Percentiles rank a stretch among this genome's conserved stretches.
phyloP scores from a whole-genome alignment of 2,329 filamentous ascomycete genomes.

The Aspergillus aculeatinus region DNA sequence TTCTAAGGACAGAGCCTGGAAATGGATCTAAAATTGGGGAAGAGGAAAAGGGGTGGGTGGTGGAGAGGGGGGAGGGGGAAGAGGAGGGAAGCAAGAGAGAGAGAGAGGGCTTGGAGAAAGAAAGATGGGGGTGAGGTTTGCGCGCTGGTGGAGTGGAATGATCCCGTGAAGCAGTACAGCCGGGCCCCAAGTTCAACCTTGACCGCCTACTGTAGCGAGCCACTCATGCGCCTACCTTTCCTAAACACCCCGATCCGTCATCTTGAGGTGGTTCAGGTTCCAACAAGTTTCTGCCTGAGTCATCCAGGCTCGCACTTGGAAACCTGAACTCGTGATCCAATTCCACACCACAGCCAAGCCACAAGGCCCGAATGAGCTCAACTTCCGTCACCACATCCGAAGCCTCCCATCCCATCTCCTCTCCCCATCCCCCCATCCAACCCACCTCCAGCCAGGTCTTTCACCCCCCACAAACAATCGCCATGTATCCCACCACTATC shows the following conservation, averaged over 20 bases:
- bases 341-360: conserved; percentile 3
- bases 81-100: conserved; percentile 24
- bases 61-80: conserved; percentile 13
- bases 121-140: conserved; percentile 31
- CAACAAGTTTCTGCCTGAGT: neutral
- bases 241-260: conserved; percentile 33
- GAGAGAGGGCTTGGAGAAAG: conserved; percentile 23
- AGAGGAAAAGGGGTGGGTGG: conserved; percentile 17
- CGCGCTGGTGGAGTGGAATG: conserved; percentile 29
- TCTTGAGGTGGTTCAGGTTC: neutral
- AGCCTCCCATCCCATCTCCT: conserved; percentile 15
- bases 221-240: conserved; percentile 36
- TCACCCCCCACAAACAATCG: conserved; percentile 30
- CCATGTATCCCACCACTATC: conserved; percentile 65
- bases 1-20: conserved; percentile 20
- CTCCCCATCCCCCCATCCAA: conserved; percentile 20
- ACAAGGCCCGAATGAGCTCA: conserved; percentile 8
- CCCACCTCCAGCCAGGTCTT: conserved; percentile 8
- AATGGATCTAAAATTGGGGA: conserved; percentile 11
- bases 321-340: conserved; percentile 8
- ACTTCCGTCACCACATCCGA: conserved; percentile 26
- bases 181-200: conserved; percentile 24
- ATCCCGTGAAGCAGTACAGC: conserved; percentile 36
- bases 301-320: conserved; percentile 15
- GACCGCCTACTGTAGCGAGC: conserved; percentile 43